Base-by-base conservation (phyloP, 208 protist genomes). In the Zelonia costaricensis region DNA sequence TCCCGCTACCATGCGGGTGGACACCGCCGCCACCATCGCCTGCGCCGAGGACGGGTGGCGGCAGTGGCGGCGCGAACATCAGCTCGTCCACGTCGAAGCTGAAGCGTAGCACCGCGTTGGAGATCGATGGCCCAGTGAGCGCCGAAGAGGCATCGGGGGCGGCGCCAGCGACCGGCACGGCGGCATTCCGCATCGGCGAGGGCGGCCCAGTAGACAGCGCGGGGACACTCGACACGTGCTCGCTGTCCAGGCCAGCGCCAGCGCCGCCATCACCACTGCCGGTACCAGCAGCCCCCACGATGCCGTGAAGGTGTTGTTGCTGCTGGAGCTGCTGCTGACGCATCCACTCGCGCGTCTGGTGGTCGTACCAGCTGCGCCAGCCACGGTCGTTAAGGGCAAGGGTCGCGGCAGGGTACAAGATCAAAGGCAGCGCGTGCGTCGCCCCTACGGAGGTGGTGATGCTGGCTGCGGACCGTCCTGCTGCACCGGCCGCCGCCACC, bases 41-140 rank as follows among this genome's bases (percentile, higher is more conserved):
- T 22, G 10, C 16, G 64, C 18, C 1, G 52, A 20, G 20, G 36
- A 31, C 7, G 12, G 38, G 30, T n/a, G 13, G 52, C 22, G 43
- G 53, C 18, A 45, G 53, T 23, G 56, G 69, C 10, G 61, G 47
- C 13, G 8, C 40, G 28, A 73, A 62, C 22, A 74, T 40, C 8
- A 81, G 58, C 31, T 52, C 16, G 9, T 27, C 2, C 5, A 39
- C 16, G 13, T 81, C 75, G 27, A 81, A 81, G 23, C 30, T 47
- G 47, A 81, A 74, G 7, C 48, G 49, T 4, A 81, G 16, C 1
- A 74, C 65, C 2, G 66, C 66, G 47, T 65, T 73, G 25, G 52
- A 66, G 30, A 55, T n/a, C n/a, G n/a, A n/a, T n/a, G n/a, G n/a
- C n/a, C n/a, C 51, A 13, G 58, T 20, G 13, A 30, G 56, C 38